phyloP scores from a whole-genome alignment of 352 stramenopile species.

The Phytophthora agathidicida region DNA sequence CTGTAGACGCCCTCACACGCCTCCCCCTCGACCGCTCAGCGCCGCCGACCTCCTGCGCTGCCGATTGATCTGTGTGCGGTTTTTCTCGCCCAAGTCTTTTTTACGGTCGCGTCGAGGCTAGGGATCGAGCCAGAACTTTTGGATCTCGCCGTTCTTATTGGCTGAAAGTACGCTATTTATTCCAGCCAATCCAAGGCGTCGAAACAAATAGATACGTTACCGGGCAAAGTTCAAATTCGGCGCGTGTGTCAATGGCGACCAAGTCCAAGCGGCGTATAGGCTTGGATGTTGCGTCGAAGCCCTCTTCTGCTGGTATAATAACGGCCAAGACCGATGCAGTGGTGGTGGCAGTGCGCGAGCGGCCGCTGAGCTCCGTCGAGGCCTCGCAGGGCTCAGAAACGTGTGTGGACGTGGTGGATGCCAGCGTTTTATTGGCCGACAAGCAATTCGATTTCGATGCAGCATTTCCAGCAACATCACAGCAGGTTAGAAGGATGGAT shows the following conservation, averaged over 20 bases:
- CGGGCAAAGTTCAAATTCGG: neutral
- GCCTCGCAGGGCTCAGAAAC: constrained; percentile 25
- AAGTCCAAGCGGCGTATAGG: neutral
- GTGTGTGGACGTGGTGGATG: constrained; percentile 33
- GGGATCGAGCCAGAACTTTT: constrained; percentile 49
- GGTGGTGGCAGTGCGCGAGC: constrained; percentile 42
- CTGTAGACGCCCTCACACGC: constrained; percentile 20
- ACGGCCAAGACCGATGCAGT: constrained; percentile 12
- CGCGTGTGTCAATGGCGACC: neutral
- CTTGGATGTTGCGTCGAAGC: neutral
- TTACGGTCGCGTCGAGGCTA: constrained; percentile 16
- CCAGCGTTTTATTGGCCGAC: constrained; percentile 32
- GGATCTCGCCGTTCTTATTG: constrained; percentile 31
- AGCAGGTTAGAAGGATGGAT: constrained; percentile 18
- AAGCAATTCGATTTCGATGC: constrained; percentile 85
- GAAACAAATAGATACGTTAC: neutral
- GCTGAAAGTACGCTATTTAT: constrained; percentile 6
- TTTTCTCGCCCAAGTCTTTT: constrained; percentile 26
- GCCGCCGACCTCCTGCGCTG: constrained; percentile 11
- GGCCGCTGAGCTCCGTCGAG: constrained; percentile 41
- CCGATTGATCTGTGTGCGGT: constrained; percentile 34
- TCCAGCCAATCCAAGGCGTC: constrained; percentile 24
- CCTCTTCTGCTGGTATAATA: neutral
- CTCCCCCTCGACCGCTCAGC: constrained; percentile 29
- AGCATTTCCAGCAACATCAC: constrained; percentile 51